Evolutionary conservation across 2,329 filamentous ascomycete genomes (phyloP).

Genomic region (Colletotrichum sublineola): DNA sequence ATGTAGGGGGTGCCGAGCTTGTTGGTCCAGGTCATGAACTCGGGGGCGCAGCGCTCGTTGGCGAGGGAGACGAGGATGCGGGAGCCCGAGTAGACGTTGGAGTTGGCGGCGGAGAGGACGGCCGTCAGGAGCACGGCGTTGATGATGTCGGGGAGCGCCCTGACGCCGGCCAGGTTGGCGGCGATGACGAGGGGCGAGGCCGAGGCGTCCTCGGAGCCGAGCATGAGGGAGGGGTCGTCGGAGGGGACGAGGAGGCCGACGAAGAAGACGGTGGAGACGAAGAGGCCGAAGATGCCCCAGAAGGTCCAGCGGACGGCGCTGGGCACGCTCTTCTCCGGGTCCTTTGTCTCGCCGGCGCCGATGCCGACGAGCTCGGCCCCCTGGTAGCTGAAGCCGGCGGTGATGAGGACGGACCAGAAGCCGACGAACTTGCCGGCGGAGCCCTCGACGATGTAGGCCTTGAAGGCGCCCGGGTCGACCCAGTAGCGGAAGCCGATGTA

Average conservation of each 20-base stretch:
- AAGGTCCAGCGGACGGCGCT: constrained; percentile 81
- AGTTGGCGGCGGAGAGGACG: constrained; percentile 83
- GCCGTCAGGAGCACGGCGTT: constrained; percentile 84
- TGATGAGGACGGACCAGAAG: constrained; percentile 78
- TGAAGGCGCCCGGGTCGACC: constrained; percentile 76
- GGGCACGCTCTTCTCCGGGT: constrained; percentile 80
- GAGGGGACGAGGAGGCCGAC: constrained; percentile 79
- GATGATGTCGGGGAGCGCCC: constrained; percentile 76
- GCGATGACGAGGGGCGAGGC: constrained; percentile 76
- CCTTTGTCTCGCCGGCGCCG: constrained; percentile 81
- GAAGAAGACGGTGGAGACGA: constrained; percentile 75
- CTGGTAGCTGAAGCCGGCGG: constrained; percentile 78
- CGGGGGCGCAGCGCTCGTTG: constrained; percentile 73
- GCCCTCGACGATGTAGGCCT: constrained; percentile 68
- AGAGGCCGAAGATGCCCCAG: constrained; percentile 79
- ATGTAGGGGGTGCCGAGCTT: constrained; percentile 72
- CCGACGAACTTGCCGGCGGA: constrained; percentile 73
- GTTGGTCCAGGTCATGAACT: constrained; percentile 71
- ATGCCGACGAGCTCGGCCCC: constrained; percentile 83
- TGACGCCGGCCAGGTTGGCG: constrained; percentile 72
- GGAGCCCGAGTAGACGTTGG: constrained; percentile 80
- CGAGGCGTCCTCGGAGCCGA: constrained; percentile 67
- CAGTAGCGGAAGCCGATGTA: constrained; percentile 82
- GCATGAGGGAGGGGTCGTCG: constrained; percentile 66
- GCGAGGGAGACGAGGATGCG: constrained; percentile 77